Conservation (phyloP, 306 rosid genomes). For the Prunus mongolica region DNA sequence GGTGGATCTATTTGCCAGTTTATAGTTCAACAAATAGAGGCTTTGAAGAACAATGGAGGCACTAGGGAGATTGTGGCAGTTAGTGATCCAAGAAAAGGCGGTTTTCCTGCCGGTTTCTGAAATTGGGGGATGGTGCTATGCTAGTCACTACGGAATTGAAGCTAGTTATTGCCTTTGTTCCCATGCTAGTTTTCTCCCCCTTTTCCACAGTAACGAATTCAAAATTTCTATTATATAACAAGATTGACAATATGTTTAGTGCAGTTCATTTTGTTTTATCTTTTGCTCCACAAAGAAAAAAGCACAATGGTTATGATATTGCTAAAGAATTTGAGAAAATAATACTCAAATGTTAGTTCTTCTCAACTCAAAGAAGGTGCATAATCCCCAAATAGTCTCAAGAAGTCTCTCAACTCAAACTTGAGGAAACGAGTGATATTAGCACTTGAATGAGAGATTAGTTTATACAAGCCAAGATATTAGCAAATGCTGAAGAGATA, state of each 20-base stretch:
- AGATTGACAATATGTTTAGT: no score
- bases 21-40: conserved; percentile 31
- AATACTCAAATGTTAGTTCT: neutral
- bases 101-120: conserved; percentile 73
- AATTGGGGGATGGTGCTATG: neutral
- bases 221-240: neutral
- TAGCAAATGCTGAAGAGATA: no score
- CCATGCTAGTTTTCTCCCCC: neutral
- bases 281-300: no score
- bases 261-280: no score
- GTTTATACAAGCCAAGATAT: no score
- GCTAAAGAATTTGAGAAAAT: neutral
- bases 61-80: conserved; percentile 59
- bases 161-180: neutral
- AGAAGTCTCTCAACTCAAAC: no score
- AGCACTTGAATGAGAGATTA: no score
- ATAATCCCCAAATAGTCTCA: no score
- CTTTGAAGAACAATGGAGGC: conserved; percentile 16
- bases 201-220: neutral
- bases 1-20: conserved; percentile 71
- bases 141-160: neutral
- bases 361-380: neutral
- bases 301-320: no score
- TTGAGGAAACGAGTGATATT: no score
- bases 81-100: conserved; percentile 96